phyloP scores from a whole-genome alignment of 345 rosid genomes.

The Populus ilicifolia region DNA sequence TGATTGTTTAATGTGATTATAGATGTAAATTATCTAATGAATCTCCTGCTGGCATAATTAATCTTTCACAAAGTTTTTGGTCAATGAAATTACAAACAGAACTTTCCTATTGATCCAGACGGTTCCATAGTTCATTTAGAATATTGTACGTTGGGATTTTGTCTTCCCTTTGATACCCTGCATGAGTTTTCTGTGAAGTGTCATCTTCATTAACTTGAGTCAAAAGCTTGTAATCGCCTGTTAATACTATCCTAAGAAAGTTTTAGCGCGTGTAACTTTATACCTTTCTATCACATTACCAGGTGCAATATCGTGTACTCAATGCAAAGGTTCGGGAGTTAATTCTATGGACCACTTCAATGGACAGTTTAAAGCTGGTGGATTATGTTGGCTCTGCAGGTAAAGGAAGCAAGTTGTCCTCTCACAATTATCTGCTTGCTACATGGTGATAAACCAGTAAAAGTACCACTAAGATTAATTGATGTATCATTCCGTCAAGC shows the following conservation, averaged over 20 bases:
- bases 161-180: neutral
- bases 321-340: slow-evolving; percentile 81
- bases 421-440: neutral
- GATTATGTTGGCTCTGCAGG: slow-evolving; percentile 95
- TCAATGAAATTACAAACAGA: neutral
- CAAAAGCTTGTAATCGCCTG: neutral
- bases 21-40: neutral
- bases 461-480: neutral
- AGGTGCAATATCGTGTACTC: slow-evolving; percentile 62
- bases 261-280: neutral
- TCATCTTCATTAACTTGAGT: neutral
- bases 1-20: slow-evolving; percentile 1
- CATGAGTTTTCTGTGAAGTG: neutral
- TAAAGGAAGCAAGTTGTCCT: slow-evolving; percentile 8
- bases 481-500: neutral
- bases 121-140: neutral
- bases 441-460: neutral
- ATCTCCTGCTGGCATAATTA: neutral
- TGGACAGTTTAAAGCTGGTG: slow-evolving; percentile 95
- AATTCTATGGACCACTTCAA: slow-evolving; percentile 86
- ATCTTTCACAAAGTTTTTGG: neutral
- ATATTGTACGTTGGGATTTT: neutral
- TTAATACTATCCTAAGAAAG: neutral
- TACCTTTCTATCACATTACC: slow-evolving; percentile 5
- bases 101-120: neutral